Percentiles rank a stretch among this genome's conserved stretches.
Conservation (phyloP, 2,329 filamentous ascomycete species). For the Exophiala aquamarina region DNA sequence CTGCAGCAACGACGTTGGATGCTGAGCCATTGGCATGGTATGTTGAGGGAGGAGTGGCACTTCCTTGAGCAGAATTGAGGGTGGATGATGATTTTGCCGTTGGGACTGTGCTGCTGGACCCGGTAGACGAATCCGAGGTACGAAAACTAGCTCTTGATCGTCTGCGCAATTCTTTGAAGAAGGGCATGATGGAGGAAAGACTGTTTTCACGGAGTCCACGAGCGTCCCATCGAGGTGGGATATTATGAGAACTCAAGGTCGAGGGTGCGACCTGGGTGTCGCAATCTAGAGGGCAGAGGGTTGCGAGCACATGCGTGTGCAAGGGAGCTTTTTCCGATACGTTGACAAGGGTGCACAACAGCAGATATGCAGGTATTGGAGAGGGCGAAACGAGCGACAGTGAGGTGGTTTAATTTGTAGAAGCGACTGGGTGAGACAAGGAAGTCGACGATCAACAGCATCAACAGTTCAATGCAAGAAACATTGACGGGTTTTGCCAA, state of each 20-base stretch:
- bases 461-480: too few species aligned
- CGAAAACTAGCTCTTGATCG: slow-evolving; percentile 74
- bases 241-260: too few species aligned
- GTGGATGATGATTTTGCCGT: slow-evolving; percentile 65
- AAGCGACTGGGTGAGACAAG: too few species aligned
- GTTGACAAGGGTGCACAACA: too few species aligned
- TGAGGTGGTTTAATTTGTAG: too few species aligned
- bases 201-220: slow-evolving; percentile 4
- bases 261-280: slow-evolving; percentile 5
- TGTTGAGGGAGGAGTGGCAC: slow-evolving; percentile 73
- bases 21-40: slow-evolving; percentile 65
- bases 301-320: slow-evolving; percentile 22
- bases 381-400: too few species aligned
- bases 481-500: too few species aligned
- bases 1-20: slow-evolving; percentile 55
- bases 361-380: too few species aligned
- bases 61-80: slow-evolving; percentile 61
- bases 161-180: slow-evolving; percentile 74
- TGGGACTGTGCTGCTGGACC: slow-evolving; percentile 60
- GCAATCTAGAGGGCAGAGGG: slow-evolving; percentile 15
- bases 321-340: slow-evolving; percentile 12
- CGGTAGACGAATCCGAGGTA: slow-evolving; percentile 63
- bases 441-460: too few species aligned
- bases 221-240: slow-evolving; percentile 15
- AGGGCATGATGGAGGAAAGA: slow-evolving; percentile 46